These are phyloP conservation scores for Lactarius vividus DNA, from an alignment of 768 basidiomycete species.

Conservation along the genomic window DNA sequence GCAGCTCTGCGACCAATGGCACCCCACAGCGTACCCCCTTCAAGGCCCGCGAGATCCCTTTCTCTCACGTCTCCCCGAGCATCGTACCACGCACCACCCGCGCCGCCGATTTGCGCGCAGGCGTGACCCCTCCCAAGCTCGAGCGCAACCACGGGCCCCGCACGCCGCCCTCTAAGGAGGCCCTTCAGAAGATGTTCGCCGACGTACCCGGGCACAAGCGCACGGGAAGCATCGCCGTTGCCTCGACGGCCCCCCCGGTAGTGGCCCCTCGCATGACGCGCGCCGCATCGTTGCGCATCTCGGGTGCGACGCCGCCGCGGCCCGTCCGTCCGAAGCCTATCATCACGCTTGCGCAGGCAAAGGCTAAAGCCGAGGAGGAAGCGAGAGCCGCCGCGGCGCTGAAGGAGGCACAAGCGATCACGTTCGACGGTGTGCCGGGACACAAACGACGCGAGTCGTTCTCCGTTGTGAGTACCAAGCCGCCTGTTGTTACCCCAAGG, in stretches of 20 bases:
- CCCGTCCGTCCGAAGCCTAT: constrained; percentile 20
- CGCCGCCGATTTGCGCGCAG: constrained; percentile 71
- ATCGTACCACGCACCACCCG: constrained; percentile 77
- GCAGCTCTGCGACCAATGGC: constrained; percentile 46
- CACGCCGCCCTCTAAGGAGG: constrained; percentile 57
- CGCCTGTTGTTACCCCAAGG: constrained; percentile 45
- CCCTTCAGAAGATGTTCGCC: constrained; percentile 60
- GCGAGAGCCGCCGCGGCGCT: constrained; percentile 33
- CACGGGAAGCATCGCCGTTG: constrained; percentile 60
- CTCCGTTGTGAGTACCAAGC: constrained; percentile 53
- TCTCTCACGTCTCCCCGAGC: constrained; percentile 57
- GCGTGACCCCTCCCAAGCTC: constrained; percentile 46
- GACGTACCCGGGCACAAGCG: constrained; percentile 86
- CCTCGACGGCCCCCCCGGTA: constrained; percentile 68
- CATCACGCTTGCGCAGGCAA: constrained; percentile 21
- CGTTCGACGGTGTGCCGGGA: constrained; percentile 80
- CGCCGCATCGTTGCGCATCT: constrained; percentile 68
- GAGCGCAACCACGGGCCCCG: constrained; percentile 44
- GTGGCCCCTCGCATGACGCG: constrained; percentile 75
- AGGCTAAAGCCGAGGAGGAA: constrained; percentile 33
- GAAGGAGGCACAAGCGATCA: constrained; percentile 36
- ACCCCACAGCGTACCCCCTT: constrained; percentile 52
- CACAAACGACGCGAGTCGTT: constrained; percentile 80
- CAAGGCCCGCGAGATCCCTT: constrained; percentile 65
- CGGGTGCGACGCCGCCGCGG: constrained; percentile 45